These are phyloP conservation scores for Biancaea sappan DNA, from an alignment of 306 rosid species.

Conservation along the genomic window DNA sequence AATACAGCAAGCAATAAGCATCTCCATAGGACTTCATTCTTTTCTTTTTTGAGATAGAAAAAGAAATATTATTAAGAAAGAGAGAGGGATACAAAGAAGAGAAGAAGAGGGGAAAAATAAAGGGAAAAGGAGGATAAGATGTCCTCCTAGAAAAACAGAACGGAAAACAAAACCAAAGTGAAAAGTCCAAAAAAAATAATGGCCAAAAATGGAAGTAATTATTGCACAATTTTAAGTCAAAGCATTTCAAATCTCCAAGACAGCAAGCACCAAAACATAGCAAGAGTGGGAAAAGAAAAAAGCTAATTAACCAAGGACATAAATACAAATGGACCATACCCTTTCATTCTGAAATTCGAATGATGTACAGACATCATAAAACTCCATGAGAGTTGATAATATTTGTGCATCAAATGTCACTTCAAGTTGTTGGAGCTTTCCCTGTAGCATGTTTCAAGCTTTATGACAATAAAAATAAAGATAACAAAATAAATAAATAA, in stretches of 20 bases:
- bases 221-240: constrained; percentile 3
- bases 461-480: background rate
- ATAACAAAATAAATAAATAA: constrained; percentile 14
- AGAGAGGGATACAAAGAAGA: no score
- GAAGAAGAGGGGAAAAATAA: no score
- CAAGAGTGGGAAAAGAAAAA: background rate
- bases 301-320: background rate
- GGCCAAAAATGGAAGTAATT: background rate
- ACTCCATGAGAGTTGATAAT: constrained; percentile 48
- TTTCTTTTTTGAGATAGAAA: background rate
- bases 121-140: no score
- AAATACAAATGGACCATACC: constrained; percentile 49
- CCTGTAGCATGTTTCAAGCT: constrained; percentile 49
- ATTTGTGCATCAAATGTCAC: constrained; percentile 60
- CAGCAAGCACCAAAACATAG: background rate
- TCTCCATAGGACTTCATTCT: background rate
- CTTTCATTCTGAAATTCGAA: constrained; percentile 69
- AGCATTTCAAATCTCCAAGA: constrained; percentile 8
- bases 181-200: no score
- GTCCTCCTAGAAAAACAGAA: no score
- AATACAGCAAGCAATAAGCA: no score
- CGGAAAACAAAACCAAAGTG: no score
- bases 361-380: constrained; percentile 60
- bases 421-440: constrained; percentile 63
- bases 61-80: background rate